phyloP scores from a whole-genome alignment of 1,139 yeast genomes.

The Lodderomyces margitis region DNA sequence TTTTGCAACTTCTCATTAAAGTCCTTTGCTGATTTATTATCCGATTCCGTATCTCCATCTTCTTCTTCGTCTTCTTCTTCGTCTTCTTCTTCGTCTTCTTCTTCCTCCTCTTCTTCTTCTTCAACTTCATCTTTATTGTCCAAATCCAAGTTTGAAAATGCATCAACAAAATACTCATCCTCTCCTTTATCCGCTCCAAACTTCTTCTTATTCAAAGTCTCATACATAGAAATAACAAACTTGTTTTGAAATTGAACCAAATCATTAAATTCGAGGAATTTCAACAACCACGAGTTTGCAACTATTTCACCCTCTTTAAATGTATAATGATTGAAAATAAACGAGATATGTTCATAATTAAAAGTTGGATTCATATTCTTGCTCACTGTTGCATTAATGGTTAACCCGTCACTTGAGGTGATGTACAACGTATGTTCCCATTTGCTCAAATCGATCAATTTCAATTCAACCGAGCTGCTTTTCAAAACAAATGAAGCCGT shows the following conservation, averaged over 20 bases:
- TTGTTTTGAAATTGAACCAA: conserved; percentile 52
- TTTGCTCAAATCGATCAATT: conserved; percentile 45
- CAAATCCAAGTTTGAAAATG: conserved; percentile 27
- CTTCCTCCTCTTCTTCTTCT: conserved; percentile 15
- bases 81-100: conserved; percentile 17
- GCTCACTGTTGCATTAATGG: conserved; percentile 45
- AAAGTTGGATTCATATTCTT: conserved; percentile 65
- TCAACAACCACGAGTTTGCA: conserved; percentile 62
- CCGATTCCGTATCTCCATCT: conserved; percentile 7
- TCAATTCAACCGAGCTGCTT: conserved; percentile 21
- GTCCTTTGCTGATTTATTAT: conserved; percentile 12
- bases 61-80: conserved; percentile 18
- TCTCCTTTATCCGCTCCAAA: conserved; percentile 37
- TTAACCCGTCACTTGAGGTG: conserved; percentile 13
- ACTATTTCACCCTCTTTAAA: conserved; percentile 23
- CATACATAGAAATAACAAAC: conserved; percentile 61
- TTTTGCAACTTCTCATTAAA: conserved; percentile 16
- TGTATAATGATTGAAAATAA: conserved; percentile 60
- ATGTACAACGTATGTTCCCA: conserved; percentile 58
- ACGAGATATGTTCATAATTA: conserved; percentile 54
- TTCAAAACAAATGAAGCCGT: conserved; percentile 51
- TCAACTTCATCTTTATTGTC: conserved; percentile 25
- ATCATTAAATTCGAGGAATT: conserved; percentile 41
- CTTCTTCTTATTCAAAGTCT: conserved; percentile 48
- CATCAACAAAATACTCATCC: conserved; percentile 26